Conservation (phyloP, 306 rosid species). For the Vigna mungo region DNA sequence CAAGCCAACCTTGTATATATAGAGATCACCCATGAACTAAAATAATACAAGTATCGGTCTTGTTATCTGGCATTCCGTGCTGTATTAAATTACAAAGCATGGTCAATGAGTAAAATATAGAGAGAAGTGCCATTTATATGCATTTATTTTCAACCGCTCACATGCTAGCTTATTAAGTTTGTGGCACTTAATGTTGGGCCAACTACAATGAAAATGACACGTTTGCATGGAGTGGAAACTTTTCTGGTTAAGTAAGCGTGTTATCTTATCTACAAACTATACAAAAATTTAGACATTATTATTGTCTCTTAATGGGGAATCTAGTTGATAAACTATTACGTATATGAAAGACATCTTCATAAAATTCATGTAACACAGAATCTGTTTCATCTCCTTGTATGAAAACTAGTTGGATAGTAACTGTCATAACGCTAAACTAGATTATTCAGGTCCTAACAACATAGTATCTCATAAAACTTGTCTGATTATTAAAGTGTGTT, state of each 20-base stretch:
- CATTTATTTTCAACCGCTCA: constrained; percentile 5
- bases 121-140: not conserved
- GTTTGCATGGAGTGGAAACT: constrained; percentile 23
- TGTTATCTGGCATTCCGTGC: constrained; percentile 8
- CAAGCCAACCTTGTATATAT: constrained; percentile 12
- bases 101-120: constrained; percentile 19
- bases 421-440: too few species aligned
- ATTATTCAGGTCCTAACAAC: too few species aligned
- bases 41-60: not conserved
- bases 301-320: not conserved
- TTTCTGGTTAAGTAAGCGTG: constrained; percentile 8
- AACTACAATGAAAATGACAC: constrained; percentile 42
- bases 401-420: too few species aligned
- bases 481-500: constrained; percentile 45
- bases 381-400: too few species aligned
- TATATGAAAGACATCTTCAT: too few species aligned
- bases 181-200: constrained; percentile 18
- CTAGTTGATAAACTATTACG: not conserved
- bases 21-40: not conserved
- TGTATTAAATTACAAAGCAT: not conserved
- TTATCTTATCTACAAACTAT: constrained; percentile 26
- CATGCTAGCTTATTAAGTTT: constrained; percentile 7
- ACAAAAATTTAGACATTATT: not conserved
- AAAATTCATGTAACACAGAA: too few species aligned
- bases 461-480: not conserved